Evolutionary conservation across 495 filamentous ascomycete genomes (phyloP).

Genomic region (Penicillium samsonianum): DNA sequence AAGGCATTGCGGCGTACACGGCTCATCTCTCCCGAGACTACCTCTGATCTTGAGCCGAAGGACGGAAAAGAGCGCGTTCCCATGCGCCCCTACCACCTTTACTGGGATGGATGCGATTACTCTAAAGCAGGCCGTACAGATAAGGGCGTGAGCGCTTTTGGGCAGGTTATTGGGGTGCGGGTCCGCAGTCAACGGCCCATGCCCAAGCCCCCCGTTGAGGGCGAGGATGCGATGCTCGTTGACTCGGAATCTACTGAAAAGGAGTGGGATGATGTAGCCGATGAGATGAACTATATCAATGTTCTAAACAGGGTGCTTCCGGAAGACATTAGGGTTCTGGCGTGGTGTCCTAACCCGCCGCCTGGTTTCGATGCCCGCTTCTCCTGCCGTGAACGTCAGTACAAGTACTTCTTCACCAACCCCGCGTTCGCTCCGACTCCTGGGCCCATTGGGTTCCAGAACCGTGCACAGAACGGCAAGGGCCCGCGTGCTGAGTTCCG

Average conservation of each 20-base stretch:
- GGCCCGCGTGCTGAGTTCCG: constrained; percentile 36
- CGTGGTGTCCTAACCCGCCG: constrained; percentile 87
- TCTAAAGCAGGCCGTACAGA: constrained; percentile 95
- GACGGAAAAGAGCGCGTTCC: constrained; percentile 26
- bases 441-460: constrained; percentile 36
- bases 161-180: constrained; percentile 83
- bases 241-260: constrained; percentile 34
- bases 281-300: constrained; percentile 80
- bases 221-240: constrained; percentile 24
- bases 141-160: constrained; percentile 91
- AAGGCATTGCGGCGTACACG: constrained; percentile 78
- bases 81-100: constrained; percentile 49
- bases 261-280: constrained; percentile 70
- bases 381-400: constrained; percentile 83
- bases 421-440: constrained; percentile 72
- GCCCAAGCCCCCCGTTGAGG: constrained; percentile 23
- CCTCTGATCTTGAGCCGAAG: constrained; percentile 31
- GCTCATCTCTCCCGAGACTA: constrained; percentile 71
- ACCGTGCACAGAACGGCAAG: constrained; percentile 22
- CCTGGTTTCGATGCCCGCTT: constrained; percentile 87
- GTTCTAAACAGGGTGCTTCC: constrained; percentile 86
- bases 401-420: constrained; percentile 96
- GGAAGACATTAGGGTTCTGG: constrained; percentile 82
- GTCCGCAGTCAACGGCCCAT: constrained; percentile 76
- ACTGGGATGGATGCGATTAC: constrained; percentile 82